Percentiles rank a stretch among this genome's conserved stretches.
Evolutionary conservation across 176 grass and related monocot genomes (phyloP).

Genomic region (Phyllostachys edulis): DNA sequence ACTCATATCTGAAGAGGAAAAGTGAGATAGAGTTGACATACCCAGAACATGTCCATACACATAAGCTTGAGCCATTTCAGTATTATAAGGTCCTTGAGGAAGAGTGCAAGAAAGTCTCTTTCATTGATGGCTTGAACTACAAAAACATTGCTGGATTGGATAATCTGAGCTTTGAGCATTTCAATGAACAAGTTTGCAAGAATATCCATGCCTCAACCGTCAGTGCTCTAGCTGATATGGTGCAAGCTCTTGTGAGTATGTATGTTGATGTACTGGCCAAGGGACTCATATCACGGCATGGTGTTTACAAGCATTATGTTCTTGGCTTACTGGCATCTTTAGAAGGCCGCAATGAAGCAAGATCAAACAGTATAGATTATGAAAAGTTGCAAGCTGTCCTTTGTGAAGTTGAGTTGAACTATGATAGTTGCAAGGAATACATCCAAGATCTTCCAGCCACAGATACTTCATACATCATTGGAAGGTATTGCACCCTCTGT

Average conservation of each 20-base stretch:
- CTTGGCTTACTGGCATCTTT: too few species aligned
- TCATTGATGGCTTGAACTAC: slow-evolving; percentile 76
- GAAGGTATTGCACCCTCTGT: slow-evolving; percentile 72
- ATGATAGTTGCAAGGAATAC: slow-evolving; percentile 82
- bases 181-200: slow-evolving; percentile 95
- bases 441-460: slow-evolving; percentile 62
- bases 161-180: slow-evolving; percentile 95
- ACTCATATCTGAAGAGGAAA: slow-evolving; percentile 54
- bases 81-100: slow-evolving; percentile 93
- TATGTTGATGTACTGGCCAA: slow-evolving; percentile 71
- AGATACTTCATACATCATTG: slow-evolving; percentile 63
- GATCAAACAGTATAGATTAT: too few species aligned
- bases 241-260: slow-evolving; percentile 70
- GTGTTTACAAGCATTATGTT: too few species aligned
- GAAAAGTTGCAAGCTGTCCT: slow-evolving; percentile 63
- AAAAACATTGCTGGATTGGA: slow-evolving; percentile 87
- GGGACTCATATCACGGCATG: slow-evolving; percentile 73
- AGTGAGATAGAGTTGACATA: slow-evolving; percentile 64
- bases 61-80: slow-evolving; percentile 73
- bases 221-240: slow-evolving; percentile 63
- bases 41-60: slow-evolving; percentile 61
- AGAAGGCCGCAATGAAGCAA: too few species aligned
- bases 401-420: slow-evolving; percentile 72
- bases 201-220: slow-evolving; percentile 70
- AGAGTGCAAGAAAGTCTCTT: slow-evolving; percentile 82